Percentiles rank a stretch among this genome's conserved stretches.
Conservation (phyloP, 2,329 filamentous ascomycete genomes). For the Pseudocercospora fijiensis region DNA sequence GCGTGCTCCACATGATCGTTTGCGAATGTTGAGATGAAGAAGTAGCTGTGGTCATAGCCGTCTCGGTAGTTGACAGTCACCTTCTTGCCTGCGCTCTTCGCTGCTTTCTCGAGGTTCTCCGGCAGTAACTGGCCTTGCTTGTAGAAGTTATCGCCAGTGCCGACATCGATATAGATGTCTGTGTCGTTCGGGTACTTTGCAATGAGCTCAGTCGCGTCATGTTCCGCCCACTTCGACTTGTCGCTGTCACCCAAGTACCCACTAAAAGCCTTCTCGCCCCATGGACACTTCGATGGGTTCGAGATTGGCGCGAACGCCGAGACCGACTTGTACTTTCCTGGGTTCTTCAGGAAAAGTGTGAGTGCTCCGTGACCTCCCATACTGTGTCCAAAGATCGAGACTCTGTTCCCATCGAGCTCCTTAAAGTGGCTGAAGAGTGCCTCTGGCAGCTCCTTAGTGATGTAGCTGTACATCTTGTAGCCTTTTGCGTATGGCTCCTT, state of each 20-base stretch:
- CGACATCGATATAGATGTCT: slow-evolving; percentile 84
- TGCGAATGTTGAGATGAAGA: slow-evolving; percentile 87
- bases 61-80: slow-evolving; percentile 80
- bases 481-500: slow-evolving; percentile 68
- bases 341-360: slow-evolving; percentile 88
- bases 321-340: slow-evolving; percentile 68
- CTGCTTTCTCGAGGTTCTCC: slow-evolving; percentile 84
- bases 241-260: slow-evolving; percentile 82
- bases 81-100: slow-evolving; percentile 70
- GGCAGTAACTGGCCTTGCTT: slow-evolving; percentile 89
- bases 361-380: slow-evolving; percentile 98
- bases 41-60: slow-evolving; percentile 97
- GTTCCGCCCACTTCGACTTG: slow-evolving; percentile 74
- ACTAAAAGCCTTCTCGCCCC: slow-evolving; percentile 92
- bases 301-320: slow-evolving; percentile 30
- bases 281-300: slow-evolving; percentile 65
- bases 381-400: slow-evolving; percentile 88
- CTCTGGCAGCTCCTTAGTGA: slow-evolving; percentile 81
- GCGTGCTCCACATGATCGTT: slow-evolving; percentile 90
- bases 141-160: slow-evolving; percentile 94
- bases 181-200: slow-evolving; percentile 70
- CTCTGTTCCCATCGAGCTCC: slow-evolving; percentile 66
- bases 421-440: slow-evolving; percentile 70
- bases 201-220: slow-evolving; percentile 89
- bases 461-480: slow-evolving; percentile 95